Base-by-base conservation (phyloP, 768 basidiomycete species). In the button mushroom (Agaricus bisporus) region DNA sequence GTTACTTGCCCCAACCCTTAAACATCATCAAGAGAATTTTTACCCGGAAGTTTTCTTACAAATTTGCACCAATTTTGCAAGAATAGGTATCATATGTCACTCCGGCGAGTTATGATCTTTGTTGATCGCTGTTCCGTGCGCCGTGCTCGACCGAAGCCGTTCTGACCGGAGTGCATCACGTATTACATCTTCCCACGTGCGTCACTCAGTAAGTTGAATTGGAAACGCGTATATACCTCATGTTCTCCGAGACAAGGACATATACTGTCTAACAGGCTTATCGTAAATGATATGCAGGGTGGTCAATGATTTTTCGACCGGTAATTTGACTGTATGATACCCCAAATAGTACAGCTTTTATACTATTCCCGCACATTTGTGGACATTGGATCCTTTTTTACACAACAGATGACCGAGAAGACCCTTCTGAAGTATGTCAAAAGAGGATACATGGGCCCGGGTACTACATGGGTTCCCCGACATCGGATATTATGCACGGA, bases 181-280 rank as follows among this genome's bases (percentile, higher is more conserved):
- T 4, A 11, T 32, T 7, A 32, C 11, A 32, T 32, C 32, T 32
- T 32, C 32, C 32, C 32, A 32, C 32, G 8, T 7, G 32, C 8
- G 32, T 32, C 32, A 32, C 32, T 32, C 32, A 12, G 8, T 39
- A 9, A 36, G 38, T n/a, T 39, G 38, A 39, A n/a, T n/a, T n/a
- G n/a, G n/a, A n/a, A 39, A 39, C 38, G 38, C 17, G 5, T 14
- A 39, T 39, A 6, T 6, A 15, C 12, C 8, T 15, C 32, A 32
- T 32, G 5, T 32, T 3, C 6, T 17, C 18, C 45, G 15, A 38
- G 37, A 39, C 22, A 22, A 38, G 36, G 48, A 48, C 48, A 48
- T 48, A 48, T 48, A 42, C 41, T 43, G 41, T 51, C 41, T 29
- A 18, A 51, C 49, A 43, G 41, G 41, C 28, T 50, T 41, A 50